phyloP scores from a whole-genome alignment of 1,139 yeast genomes.

The Hyphopichia burtonii region DNA sequence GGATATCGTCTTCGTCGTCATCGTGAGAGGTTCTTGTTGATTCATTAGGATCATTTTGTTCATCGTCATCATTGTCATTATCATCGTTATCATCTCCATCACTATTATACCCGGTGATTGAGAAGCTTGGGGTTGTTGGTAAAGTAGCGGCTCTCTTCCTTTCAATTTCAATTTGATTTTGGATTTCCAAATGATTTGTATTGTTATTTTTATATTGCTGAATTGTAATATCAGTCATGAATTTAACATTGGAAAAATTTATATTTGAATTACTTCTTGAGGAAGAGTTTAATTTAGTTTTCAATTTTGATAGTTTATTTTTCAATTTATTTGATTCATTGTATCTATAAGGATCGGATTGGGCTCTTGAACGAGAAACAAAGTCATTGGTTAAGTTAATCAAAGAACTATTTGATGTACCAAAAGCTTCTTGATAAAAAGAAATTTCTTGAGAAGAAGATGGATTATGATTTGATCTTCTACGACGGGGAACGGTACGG shows the following conservation, averaged over 20 bases:
- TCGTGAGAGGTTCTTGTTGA: slow-evolving; percentile 13
- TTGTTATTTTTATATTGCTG: too few species aligned
- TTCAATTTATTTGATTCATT: slow-evolving; percentile 9
- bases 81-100: slow-evolving; percentile 8
- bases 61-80: not conserved
- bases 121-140: slow-evolving; percentile 13
- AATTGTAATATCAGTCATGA: slow-evolving; percentile 5
- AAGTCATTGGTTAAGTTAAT: too few species aligned
- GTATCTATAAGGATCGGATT: slow-evolving; percentile 11
- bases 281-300: slow-evolving; percentile 12
- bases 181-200: too few species aligned
- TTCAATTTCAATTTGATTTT: not conserved
- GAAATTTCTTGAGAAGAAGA: slow-evolving; percentile 3
- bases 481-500: slow-evolving; percentile 72
- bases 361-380: slow-evolving; percentile 13
- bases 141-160: not conserved
- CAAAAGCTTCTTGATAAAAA: slow-evolving; percentile 2
- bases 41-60: too few species aligned
- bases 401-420: not conserved
- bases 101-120: slow-evolving; percentile 2
- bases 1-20: slow-evolving; percentile 31
- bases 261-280: not conserved
- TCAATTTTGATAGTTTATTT: slow-evolving; percentile 22
- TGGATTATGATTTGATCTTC: slow-evolving; percentile 29
- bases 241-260: not conserved